Conservation (phyloP, 495 filamentous ascomycete species). For the Lasiosphaeriaceae sp. region DNA sequence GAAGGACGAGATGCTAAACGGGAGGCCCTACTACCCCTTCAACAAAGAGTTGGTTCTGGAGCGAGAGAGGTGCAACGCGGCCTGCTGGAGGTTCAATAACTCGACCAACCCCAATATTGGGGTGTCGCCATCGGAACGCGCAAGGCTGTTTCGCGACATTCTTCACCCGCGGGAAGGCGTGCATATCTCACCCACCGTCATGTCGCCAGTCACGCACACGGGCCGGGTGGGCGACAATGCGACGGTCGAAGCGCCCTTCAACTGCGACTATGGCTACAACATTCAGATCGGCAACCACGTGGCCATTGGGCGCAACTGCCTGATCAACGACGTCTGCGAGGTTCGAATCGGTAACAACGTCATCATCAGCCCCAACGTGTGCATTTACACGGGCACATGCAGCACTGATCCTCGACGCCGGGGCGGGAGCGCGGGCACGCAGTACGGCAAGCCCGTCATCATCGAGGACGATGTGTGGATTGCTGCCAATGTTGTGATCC, state of each 20-base stretch:
- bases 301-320: conserved; percentile 79
- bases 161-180: conserved; percentile 49
- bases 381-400: conserved; percentile 73
- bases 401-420: conserved; percentile 72
- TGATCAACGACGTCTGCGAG: conserved; percentile 74
- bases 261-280: conserved; percentile 95
- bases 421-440: conserved; percentile 68
- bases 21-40: conserved; percentile 75
- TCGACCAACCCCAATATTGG: conserved; percentile 74
- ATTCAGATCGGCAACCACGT: conserved; percentile 84
- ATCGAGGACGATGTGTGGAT: conserved; percentile 92
- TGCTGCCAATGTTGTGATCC: conserved; percentile 62
- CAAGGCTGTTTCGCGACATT: conserved; percentile 74
- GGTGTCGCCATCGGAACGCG: conserved; percentile 73
- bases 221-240: conserved; percentile 74
- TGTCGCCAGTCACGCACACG: conserved; percentile 45
- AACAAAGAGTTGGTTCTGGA: conserved; percentile 77
- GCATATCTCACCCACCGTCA: conserved; percentile 40
- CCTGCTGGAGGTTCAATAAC: conserved; percentile 87
- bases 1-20: conserved; percentile 90
- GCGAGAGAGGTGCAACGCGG: conserved; percentile 78
- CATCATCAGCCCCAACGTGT: conserved; percentile 83
- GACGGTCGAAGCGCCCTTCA: conserved; percentile 84
- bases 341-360: conserved; percentile 75
- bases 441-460: conserved; percentile 65